These are phyloP conservation scores for Oryza australiensis DNA, from an alignment of 176 grass and related monocot genomes.

Conservation along the genomic window DNA sequence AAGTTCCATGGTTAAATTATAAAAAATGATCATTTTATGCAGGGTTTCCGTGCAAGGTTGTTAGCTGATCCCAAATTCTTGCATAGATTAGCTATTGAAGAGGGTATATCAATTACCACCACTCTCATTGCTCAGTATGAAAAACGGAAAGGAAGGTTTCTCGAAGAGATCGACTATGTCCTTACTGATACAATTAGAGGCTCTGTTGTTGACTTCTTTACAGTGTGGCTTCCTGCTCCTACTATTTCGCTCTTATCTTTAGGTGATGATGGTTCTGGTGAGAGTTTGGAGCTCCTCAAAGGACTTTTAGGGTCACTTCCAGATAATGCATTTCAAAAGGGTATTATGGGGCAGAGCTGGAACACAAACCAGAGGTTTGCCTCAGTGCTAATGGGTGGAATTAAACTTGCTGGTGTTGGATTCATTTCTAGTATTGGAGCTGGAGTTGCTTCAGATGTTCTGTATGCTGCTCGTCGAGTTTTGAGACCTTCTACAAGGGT, in stretches of 20 bases:
- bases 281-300: slow-evolving; percentile 83
- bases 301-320: slow-evolving; percentile 80
- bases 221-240: slow-evolving; percentile 97
- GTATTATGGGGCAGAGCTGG: slow-evolving; percentile 70
- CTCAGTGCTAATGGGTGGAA: slow-evolving; percentile 78
- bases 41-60: slow-evolving; percentile 97
- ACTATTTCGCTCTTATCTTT: slow-evolving; percentile 91
- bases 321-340: slow-evolving; percentile 98
- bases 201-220: slow-evolving; percentile 96
- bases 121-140: slow-evolving; percentile 91
- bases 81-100: slow-evolving; percentile 88
- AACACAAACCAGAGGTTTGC: slow-evolving; percentile 79
- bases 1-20: not conserved
- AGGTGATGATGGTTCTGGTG: slow-evolving; percentile 60
- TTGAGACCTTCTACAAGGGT: slow-evolving; percentile 58
- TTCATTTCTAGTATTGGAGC: slow-evolving; percentile 96
- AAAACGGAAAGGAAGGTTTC: slow-evolving; percentile 82
- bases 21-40: slow-evolving; percentile 36
- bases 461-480: slow-evolving; percentile 58
- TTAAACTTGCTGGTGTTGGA: slow-evolving; percentile 92
- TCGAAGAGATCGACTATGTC: slow-evolving; percentile 95
- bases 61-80: slow-evolving; percentile 93
- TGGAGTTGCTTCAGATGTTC: slow-evolving; percentile 78
- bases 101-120: slow-evolving; percentile 90
- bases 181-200: slow-evolving; percentile 97